These are phyloP conservation scores for Elongisporangium prolatum DNA, from an alignment of 352 stramenopile genomes.

Conservation along the genomic window DNA sequence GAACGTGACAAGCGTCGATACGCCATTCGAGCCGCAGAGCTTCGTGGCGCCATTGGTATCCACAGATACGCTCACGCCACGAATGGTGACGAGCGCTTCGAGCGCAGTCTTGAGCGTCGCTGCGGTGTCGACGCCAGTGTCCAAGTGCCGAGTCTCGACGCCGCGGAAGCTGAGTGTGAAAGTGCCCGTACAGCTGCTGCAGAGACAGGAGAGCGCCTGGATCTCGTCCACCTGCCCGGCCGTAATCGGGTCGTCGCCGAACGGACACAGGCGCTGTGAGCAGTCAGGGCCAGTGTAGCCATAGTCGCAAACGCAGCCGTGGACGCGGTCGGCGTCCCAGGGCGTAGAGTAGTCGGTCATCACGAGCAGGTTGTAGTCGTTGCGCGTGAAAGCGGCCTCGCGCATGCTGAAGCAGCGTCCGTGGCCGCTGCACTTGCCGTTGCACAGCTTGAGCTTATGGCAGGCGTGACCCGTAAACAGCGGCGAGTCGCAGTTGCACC, in stretches of 20 bases:
- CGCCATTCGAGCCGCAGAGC: constrained; percentile 46
- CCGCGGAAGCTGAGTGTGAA: constrained; percentile 66
- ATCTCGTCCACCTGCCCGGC: constrained; percentile 71
- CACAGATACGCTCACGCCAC: constrained; percentile 38
- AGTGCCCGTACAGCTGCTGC: constrained; percentile 42
- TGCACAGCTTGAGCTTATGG: constrained; percentile 61
- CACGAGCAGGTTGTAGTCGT: constrained; percentile 57
- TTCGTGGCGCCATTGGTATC: constrained; percentile 24
- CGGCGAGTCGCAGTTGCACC: constrained; percentile 69
- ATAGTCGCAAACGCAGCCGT: constrained; percentile 86
- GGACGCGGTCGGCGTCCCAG: constrained; percentile 86
- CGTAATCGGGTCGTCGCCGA: constrained; percentile 83
- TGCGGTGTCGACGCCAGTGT: constrained; percentile 33
- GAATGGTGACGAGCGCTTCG: constrained; percentile 46
- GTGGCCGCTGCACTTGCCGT: constrained; percentile 84
- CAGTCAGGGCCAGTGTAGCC: constrained; percentile 88
- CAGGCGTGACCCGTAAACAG: constrained; percentile 72
- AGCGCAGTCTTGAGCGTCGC: constrained; percentile 43
- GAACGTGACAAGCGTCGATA: constrained; percentile 64
- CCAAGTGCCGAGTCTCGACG: constrained; percentile 37
- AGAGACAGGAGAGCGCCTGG: constrained; percentile 71
- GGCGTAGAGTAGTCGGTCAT: constrained; percentile 22
- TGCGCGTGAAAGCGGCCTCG: constrained; percentile 33
- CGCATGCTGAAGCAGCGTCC: constrained; percentile 84
- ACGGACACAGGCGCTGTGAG: constrained; percentile 74